These are phyloP conservation scores for Allium sativum DNA, from an alignment of 106 monocot genomes.

Conservation along the genomic window DNA sequence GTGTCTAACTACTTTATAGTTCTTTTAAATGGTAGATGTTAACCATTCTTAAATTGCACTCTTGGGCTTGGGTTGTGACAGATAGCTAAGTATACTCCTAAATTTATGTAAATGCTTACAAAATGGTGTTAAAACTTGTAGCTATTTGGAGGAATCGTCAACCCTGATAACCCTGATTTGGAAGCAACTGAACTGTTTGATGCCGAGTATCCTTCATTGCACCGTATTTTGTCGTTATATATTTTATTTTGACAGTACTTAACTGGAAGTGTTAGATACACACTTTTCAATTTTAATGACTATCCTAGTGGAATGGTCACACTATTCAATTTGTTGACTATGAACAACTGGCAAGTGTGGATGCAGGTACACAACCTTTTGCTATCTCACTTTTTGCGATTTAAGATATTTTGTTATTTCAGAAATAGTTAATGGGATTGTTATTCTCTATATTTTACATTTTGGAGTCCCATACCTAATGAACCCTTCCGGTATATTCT, in stretches of 20 bases:
- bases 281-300: conserved; percentile 98
- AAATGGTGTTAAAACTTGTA: conserved; percentile 19
- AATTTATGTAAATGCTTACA: background rate
- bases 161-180: conserved; percentile 63
- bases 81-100: no score
- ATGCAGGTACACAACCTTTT: conserved; percentile 64
- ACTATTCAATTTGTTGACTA: conserved; percentile 90
- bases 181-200: conserved; percentile 67
- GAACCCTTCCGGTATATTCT: background rate
- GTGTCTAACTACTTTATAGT: no score
- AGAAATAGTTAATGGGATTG: background rate
- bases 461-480: background rate
- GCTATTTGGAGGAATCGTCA: conserved; percentile 97
- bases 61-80: no score
- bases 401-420: background rate
- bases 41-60: no score
- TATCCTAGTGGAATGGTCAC: conserved; percentile 99
- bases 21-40: no score
- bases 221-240: background rate
- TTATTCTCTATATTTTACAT: background rate
- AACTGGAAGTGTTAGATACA: conserved; percentile 45
- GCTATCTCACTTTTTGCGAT: background rate
- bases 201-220: conserved; percentile 77
- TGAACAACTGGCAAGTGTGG: conserved; percentile 97
- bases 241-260: conserved; percentile 16